Base-by-base conservation (phyloP, 352 stramenopile genomes). In the Globisporangium cystogenes region DNA sequence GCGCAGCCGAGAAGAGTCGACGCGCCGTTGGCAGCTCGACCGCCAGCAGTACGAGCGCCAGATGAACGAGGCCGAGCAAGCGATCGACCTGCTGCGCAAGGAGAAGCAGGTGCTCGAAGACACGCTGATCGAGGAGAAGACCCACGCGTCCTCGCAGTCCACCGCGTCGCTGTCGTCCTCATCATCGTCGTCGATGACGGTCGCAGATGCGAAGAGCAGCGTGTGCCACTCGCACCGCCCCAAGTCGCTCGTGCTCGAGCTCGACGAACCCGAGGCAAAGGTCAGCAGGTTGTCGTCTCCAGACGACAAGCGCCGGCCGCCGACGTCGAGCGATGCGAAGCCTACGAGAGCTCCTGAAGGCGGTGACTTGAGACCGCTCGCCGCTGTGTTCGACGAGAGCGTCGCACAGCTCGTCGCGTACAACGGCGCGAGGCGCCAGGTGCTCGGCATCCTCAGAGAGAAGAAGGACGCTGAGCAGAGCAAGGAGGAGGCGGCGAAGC, bases 11-110 rank as follows among this genome's bases (percentile, higher is more conserved):
- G 81, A 89, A 59, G 77, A 89, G 57, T 76, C 73, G 23, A 74
- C 65, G 39, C 64, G 74, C 20, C 74, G 77, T 12, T 91, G 81
- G 81, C 63, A 82, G 39, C 46, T 88, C 36, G 81, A 91, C 51
- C 74, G 75, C 7, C 72, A 88, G 52, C 74, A 81, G 46, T 89
- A 86, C 51, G 77, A 89, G 48, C 69, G 65, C 40, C 70, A 82
- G 59, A 62, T 87, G 26, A 73, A 68, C 51, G 67, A 89, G 10
- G 74, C 74, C 1, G 81, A 91, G 47, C 76, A 82, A 15, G 72
- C 61, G 50, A 72, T 89, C 29, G 77, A 90, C 27, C 29, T 55
- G 23, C 39, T 88, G 16, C 80, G 74, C 26, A 70, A 77, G 21
- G 67, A 73, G 1, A 90, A 85, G 18, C 70, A 86, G 47, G 49